Evolutionary conservation across 768 basidiomycete species (phyloP), one percentile per base, ranked within the genome.

Genomic region (Rubroboletus satanas): DNA sequence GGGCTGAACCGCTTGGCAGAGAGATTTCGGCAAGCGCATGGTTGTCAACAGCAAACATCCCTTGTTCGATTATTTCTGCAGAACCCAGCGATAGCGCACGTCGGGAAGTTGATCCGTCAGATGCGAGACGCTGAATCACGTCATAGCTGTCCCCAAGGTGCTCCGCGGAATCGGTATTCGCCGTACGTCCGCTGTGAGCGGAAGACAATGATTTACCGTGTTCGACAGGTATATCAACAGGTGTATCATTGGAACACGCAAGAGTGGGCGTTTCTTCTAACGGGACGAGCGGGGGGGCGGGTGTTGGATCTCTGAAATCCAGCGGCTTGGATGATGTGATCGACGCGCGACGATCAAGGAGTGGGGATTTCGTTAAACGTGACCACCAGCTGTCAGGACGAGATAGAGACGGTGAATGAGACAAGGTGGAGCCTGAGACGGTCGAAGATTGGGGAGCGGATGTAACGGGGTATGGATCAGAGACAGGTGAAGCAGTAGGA

Each of bases 281-380:
- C 3, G 82, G 72, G 43, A 76, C 73, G 5, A 93, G 75, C 12
- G 76, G 76, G 0, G 91, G 91, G 4, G 82, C 82, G 1, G 90
- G 88, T 49, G 85, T 84, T 1, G 93, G 92, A 70, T 95, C 92
- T 21, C 88, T 81, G 64, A 93, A 81, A 21, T 90, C 85, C 14
- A 76, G 66, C 43, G 44, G 61, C 54, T 49, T 69, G 62, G 56
- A 65, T 52, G 71, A 65, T 52, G 71, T 71, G 51, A 75, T 75
- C 61, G 77, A 83, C 11, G 71, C 56, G 26, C 77, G 75, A 38
- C 83, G 78, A 58, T 88, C 87, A 28, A 87, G 75, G 47, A 89
- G 74, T 33, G 82, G 79, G 17, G 83, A 80, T 51, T 80, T 81
- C 14, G 87, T 75, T 62, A 94, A 84, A 3, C 87, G 83, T 9